Base-by-base conservation (phyloP, 2,329 filamentous ascomycete species). In the Colletotrichum abscissum region DNA sequence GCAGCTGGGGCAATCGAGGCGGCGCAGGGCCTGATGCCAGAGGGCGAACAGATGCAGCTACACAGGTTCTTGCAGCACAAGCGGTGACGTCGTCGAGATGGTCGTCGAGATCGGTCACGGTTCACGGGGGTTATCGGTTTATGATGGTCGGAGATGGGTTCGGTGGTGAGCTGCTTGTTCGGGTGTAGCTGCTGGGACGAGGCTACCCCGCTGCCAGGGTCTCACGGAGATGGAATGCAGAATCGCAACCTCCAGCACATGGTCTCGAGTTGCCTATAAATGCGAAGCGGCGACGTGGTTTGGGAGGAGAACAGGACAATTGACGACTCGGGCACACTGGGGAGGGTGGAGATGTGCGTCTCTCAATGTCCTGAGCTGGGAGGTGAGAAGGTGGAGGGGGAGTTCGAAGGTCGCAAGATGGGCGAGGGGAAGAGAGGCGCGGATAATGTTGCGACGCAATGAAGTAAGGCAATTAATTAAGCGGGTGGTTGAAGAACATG, bases 201-300 rank as follows among this genome's bases (percentile, higher is more conserved):
- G 67, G 71, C 71, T 73, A 73, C 71, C 71, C 71, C 71, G 71
- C 71, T 73, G 71, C 67, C 71, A 73, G 71, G 71, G 71, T 73
- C 67, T 73, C 70, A 73, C 67, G 67, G 67, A 54, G 67, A 70
- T 73, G 71, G 67, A 73, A 70, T 73, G 71, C 71, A 73, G 49
- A 63, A 70, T 57, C 67, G 71, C 54, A 72, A 42, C 71, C 55
- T 73, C 67, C 60, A 71, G 71, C 67, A 60, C 71, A 73, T 73
- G 71, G 71, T 69, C 42, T 64, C 71, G 19, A 62, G 63, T 62
- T 56, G 33, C 28, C 22, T 64, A 54, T 11, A 30, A 26, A 8
- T 52, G 56, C 6, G 42, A 22, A 16, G 14, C n/a, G 67, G 54
- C 11, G 55, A 52, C 22, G 12, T 19, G 42, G 19, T 49, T 49